Evolutionary conservation across 805 yeast genomes (phyloP).

Genomic region (Lipomyces lipofer): DNA sequence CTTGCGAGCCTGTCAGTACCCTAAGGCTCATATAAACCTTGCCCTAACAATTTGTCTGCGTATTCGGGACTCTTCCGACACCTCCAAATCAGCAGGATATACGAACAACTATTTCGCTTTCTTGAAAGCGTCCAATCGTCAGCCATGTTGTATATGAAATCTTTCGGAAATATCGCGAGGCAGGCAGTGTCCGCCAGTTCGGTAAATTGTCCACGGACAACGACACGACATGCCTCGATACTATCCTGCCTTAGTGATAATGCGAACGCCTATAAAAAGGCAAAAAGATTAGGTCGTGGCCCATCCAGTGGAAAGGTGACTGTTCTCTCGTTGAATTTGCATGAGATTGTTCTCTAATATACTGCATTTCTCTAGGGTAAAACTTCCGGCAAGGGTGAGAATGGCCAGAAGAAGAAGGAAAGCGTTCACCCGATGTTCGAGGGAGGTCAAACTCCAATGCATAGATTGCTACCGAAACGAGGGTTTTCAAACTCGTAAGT

Average conservation of each 20-base stretch:
- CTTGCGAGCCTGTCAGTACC: no score
- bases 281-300: slow-evolving; percentile 90
- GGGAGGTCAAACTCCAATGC: slow-evolving; percentile 97
- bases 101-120: no score
- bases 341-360: neutral
- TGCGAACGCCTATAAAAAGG: slow-evolving; percentile 40
- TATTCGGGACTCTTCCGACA: no score
- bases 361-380: slow-evolving; percentile 61
- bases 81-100: no score
- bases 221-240: slow-evolving; percentile 13
- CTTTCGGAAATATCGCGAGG: no score
- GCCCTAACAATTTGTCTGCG: no score
- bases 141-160: no score
- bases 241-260: slow-evolving; percentile 14
- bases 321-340: neutral
- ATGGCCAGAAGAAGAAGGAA: slow-evolving; percentile 97
- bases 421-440: slow-evolving; percentile 91
- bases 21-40: no score
- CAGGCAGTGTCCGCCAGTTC: no score
- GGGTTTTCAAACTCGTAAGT: slow-evolving; percentile 58
- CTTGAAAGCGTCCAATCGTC: no score
- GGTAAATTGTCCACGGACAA: no score
- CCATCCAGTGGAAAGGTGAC: slow-evolving; percentile 53
- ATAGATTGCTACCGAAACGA: slow-evolving; percentile 78
- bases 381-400: slow-evolving; percentile 95